These are phyloP conservation scores for Bruguiera sexangula DNA, from an alignment of 345 rosid species.

Conservation along the genomic window DNA sequence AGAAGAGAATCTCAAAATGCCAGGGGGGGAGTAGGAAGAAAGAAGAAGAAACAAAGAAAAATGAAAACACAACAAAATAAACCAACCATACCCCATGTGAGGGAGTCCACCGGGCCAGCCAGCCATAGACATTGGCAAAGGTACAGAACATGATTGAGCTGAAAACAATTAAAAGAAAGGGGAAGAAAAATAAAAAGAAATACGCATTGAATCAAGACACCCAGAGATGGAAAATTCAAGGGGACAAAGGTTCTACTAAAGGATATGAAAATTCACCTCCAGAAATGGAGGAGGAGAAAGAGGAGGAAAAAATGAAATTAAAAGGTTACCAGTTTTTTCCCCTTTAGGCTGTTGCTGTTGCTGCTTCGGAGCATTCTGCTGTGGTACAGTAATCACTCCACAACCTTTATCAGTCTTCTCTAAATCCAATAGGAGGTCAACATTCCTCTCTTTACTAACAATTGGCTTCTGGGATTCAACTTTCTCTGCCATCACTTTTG, in stretches of 20 bases:
- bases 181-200: no score
- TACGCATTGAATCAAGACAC: not conserved
- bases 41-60: not conserved
- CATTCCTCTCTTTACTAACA: slow-evolving; percentile 44
- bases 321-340: slow-evolving; percentile 56
- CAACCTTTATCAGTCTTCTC: slow-evolving; percentile 65
- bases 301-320: not conserved
- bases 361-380: slow-evolving; percentile 51
- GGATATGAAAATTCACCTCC: not conserved
- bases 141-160: slow-evolving; percentile 62
- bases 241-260: slow-evolving; percentile 1
- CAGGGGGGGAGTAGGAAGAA: not conserved
- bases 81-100: slow-evolving; percentile 72
- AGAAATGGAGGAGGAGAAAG: not conserved
- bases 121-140: slow-evolving; percentile 75
- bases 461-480: slow-evolving; percentile 47
- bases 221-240: not conserved
- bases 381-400: slow-evolving; percentile 25
- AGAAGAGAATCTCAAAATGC: not conserved
- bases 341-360: slow-evolving; percentile 40
- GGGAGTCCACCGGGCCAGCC: slow-evolving; percentile 96
- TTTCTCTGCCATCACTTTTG: slow-evolving; percentile 33
- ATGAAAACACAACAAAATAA: slow-evolving; percentile 1
- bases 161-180: slow-evolving; percentile 20
- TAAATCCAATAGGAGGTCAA: slow-evolving; percentile 74